Evolutionary conservation across 306 rosid genomes (phyloP), one percentile per base, ranked within the genome.

Genomic region (Cucurbita ficifolia): DNA sequence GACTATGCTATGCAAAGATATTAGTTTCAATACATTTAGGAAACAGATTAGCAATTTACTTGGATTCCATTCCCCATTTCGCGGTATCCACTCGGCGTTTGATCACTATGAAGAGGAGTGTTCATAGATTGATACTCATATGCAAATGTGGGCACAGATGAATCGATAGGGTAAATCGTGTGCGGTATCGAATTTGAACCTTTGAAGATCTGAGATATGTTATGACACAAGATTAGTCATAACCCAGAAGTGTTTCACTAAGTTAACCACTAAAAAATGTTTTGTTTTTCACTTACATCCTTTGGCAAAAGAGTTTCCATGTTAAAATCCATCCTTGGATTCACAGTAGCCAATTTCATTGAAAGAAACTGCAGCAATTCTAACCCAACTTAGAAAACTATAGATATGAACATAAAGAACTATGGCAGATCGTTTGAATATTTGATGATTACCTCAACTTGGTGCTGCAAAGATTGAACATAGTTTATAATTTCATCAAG

Each of bases 401-500:
- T 2, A 42, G 6, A 40, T 18, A 18, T 29, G 19, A 29, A 29
- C 8, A 36, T 42, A 68, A 50, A 56, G 16, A 68, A 48, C 43
- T 36, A 16, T 40, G 64, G 35, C 50, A 71, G 19, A 75, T 12
- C 8, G 19, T 40, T 6, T 53, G 21, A 75, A 13, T 22, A 46
- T 76, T 60, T 49, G 67, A 65, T 48, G 33, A 76, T 83, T 79
- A 86, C 90, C 87, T 86, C 90, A 14, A 86, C 90, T 45, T 86
- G 90, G 60, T 82, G 83, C 76, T 86, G 90, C 79, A 86, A 79
- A 24, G 96, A 92, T 78, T 89, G 96, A 55, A 92, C 94, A 75
- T 92, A 92, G 77, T 92, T 92, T 82, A 88, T 92, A 42, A 92
- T 92, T 79, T 92, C 98, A 85, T 92, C 98, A 36, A 92, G 96